Evolutionary conservation across 2,329 filamentous ascomycete genomes (phyloP), one percentile per base, ranked within the genome.

Genomic region (Botryotinia calthae): DNA sequence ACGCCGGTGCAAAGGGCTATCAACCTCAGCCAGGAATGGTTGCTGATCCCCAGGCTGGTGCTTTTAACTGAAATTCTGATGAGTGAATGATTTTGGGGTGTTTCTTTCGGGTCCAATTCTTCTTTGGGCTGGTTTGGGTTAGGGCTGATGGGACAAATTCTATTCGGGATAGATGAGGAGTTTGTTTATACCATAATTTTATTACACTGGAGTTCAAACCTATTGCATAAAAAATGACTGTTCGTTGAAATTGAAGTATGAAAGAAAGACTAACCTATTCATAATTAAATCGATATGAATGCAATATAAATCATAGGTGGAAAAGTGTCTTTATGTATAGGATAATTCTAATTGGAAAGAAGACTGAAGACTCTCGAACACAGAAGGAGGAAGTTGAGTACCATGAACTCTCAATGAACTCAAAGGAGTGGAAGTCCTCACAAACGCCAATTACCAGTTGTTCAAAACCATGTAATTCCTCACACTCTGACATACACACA

Each of bases 11-110:
- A 14, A 20, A 72, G 14, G 71, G 71, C 14, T 72, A 72, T 10
- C 25, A 72, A 22, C 20, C 44, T 40, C 34, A 22, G 4, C n/a
- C 51, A 10, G 71, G 56, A 46, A 72, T 72, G 71, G 34, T 63
- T 54, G 65, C 65, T 0, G n/a, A n/a, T 14, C 65, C 65, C 28
- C 51, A 70, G 20, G 2, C 67, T 9, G 54, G 40, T 20, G 67
- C 20, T 22, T 46, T n/a, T 22, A 14, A 31, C 9, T 46, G 28
- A 67, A 18, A 16, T 56, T 34, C 54, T 67, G 34, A 56, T 42
- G 20, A 28, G 34, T 42, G 18, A 16, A 65, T 37, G 42, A 1
- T 18, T 28, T 54, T 18, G 31, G 25, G 46, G 18, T n/a, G 20
- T 67, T 22, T 22, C 34, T 56, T 56, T 56, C 9, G 3, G 48